Base-by-base conservation (phyloP, 768 basidiomycete genomes). In the Hericium coralloides region DNA sequence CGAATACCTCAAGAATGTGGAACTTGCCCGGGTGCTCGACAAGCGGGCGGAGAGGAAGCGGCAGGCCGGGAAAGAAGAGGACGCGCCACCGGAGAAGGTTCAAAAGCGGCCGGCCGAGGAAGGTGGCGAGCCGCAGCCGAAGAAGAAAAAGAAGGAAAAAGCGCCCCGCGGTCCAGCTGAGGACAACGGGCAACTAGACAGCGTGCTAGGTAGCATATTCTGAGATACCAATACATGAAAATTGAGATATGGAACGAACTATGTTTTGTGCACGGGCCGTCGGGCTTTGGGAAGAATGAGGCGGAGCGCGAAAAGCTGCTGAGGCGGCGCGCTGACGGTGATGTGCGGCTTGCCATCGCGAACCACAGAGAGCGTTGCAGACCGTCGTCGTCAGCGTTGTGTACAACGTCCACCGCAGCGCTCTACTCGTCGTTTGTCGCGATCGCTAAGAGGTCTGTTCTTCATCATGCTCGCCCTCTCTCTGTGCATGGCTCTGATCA, bases 1-100 rank as follows among this genome's bases (percentile, higher is more conserved):
- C 48, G 91, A 95, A 38, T 98, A 99, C 70, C 80, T 98, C 54
- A 83, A 81, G 68, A 95, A 97, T 59, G 97, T 99, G 26, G 95
- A 98, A 67, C 81, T 94, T 17, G 95, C 94, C 2, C 82, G 87
- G 12, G 84, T 95, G 43, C 69, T 93, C 63, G 85, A 89, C 61
- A 93, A 90, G 67, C 84, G 89, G n/a, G 82, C 78, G 36, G 79
- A 83, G 64, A 81, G 79, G 67, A 77, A 76, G 55, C 63, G 69
- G 22, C 64, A 67, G 38, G 55, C 63, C 49, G 63, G 53, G 23
- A 67, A 65, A 38, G 65, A 66, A 25, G 43, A 50, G 12, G 43
- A 59, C 25, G 45, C 57, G 22, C 41, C 47, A 26, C 56, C 15
- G 18, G 54, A 59, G 31, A 18, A 49, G 37, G 45, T 43, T 22